These are phyloP conservation scores for Sporothrix mexicana DNA, from an alignment of 2,329 filamentous ascomycete species.

Conservation along the genomic window DNA sequence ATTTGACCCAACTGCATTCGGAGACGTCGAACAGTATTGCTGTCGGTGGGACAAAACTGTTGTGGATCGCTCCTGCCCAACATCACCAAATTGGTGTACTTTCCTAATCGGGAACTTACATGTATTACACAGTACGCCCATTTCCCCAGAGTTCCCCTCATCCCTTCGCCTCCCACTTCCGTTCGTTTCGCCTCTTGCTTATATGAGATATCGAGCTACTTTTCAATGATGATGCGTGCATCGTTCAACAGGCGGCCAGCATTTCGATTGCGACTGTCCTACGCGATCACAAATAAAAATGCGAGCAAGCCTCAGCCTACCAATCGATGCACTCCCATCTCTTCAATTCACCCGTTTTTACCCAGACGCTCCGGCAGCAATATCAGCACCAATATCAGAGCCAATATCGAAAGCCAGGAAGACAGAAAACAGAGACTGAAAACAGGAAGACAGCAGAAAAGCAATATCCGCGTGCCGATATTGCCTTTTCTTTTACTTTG, in stretches of 20 bases:
- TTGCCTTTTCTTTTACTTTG: not conserved
- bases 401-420: not conserved
- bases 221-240: too few species aligned
- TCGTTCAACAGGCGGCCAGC: slow-evolving; percentile 14
- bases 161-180: not conserved
- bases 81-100: not conserved
- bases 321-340: not conserved
- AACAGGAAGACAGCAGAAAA: too few species aligned
- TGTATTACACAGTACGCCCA: not conserved
- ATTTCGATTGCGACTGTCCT: not conserved
- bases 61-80: not conserved
- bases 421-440: too few species aligned
- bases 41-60: not conserved
- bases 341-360: not conserved
- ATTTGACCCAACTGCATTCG: too few species aligned
- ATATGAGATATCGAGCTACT: too few species aligned
- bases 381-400: not conserved
- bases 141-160: not conserved
- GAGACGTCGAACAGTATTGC: too few species aligned
- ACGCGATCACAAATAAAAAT: not conserved
- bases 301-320: not conserved
- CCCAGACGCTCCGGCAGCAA: not conserved
- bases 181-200: too few species aligned
- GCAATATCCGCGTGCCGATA: not conserved
- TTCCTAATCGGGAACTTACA: not conserved